These are phyloP conservation scores for Geotrichum histeridarum DNA, from an alignment of 1,139 yeast species.

Conservation along the genomic window DNA sequence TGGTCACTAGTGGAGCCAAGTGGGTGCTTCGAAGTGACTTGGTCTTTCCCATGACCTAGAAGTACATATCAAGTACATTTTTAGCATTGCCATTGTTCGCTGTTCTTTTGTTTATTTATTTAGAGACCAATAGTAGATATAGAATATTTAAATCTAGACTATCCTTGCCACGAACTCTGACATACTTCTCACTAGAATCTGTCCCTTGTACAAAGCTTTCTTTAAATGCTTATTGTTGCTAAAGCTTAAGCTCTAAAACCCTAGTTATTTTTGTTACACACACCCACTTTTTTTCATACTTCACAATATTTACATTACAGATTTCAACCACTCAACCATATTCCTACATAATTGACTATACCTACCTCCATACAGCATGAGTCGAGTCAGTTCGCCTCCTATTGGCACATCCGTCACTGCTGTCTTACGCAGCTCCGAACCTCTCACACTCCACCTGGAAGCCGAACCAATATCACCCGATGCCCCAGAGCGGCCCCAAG, in stretches of 20 bases:
- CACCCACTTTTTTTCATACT: neutral
- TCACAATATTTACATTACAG: too few species aligned
- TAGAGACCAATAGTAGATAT: neutral
- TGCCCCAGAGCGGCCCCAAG: slow-evolving; percentile 33
- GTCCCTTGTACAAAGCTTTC: too few species aligned
- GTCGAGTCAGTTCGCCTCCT: slow-evolving; percentile 1
- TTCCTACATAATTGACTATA: neutral
- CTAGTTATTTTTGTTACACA: neutral
- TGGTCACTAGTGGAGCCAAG: slow-evolving; percentile 51
- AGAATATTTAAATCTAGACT: neutral
- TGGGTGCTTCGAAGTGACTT: slow-evolving; percentile 66
- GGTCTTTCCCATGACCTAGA: slow-evolving; percentile 34
- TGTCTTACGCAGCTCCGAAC: neutral
- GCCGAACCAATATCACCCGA: neutral
- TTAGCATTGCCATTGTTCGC: neutral
- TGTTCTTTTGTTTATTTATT: neutral
- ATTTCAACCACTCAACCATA: neutral
- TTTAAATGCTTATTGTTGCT: too few species aligned
- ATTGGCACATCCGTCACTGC: neutral
- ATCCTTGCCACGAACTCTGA: too few species aligned
- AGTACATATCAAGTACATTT: neutral
- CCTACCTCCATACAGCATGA: neutral
- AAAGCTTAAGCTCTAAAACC: too few species aligned
- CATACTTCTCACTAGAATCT: too few species aligned
- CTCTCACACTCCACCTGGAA: slow-evolving; percentile 12